Evolutionary conservation across 305 asterid genomes (phyloP), one percentile per base, ranked within the genome.

Genomic region (Fraxinus floribunda): DNA sequence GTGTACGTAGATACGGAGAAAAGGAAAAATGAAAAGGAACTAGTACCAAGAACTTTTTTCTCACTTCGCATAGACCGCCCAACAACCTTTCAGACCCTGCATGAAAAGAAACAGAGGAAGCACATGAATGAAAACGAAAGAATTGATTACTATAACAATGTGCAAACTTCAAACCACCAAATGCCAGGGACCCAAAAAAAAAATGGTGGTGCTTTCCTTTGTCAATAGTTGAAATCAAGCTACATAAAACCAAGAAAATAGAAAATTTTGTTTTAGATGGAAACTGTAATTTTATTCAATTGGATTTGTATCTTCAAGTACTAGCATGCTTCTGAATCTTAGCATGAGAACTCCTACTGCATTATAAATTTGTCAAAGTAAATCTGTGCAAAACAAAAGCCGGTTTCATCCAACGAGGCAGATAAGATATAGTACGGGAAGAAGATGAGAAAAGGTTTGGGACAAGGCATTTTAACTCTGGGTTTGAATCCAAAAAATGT

Each of bases 71-170:
- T 15, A 15, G 44, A 71, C 22, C 26, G 11, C 16, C 44, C 44
- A 16, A 71, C 76, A 71, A 71, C 76, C 44, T 30, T 32, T 71
- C 46, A 71, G 24, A 34, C 46, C 76, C 76, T 71, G 76, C 76
- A 16, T 11, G 32, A 71, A 34, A 71, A 32, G 44, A 71, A 71
- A 71, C 44, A 34, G 46, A 71, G 26, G 76, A 71, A 71, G 76
- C 76, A 5, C 39, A 71, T 35, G 16, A 15, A 71, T 32, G 24
- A 71, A 32, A 15, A 11, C 4, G 9, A 15, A 30, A 66, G 75
- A 68, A 29, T 29, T 34, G 22, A 22, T 71, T 16, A 11, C 18
- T 2, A 70, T 2, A 11, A 30, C 38, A 30, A 13, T 30, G 1
- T 13, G 41, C 75, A 70, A 26, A 70, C 75, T 11, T 30, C 8